A percentile compares a stretch with the other conserved stretches of the same genome.
These are phyloP conservation scores for Penicillium sclerotigenum DNA, from an alignment of 2,329 filamentous ascomycete species.

Conservation along the genomic window DNA sequence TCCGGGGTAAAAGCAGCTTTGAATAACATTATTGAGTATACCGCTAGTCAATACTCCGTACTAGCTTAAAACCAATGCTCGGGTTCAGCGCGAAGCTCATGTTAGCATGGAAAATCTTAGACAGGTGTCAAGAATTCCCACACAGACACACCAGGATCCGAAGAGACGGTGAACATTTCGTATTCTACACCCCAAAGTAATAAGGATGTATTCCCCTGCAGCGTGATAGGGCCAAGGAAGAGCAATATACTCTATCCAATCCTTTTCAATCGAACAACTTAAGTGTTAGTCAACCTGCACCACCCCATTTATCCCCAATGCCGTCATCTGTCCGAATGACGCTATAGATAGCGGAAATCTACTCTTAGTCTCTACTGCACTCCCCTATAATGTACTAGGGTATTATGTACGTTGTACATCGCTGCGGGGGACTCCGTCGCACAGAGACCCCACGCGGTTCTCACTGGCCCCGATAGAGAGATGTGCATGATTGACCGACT, in stretches of 20 bases:
- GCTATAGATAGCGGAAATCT: neutral
- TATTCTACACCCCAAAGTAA: neutral
- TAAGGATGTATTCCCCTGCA: neutral
- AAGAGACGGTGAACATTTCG: constrained; percentile 3
- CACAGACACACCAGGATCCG: neutral
- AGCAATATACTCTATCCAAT: neutral
- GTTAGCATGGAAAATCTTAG: neutral
- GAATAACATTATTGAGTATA: neutral
- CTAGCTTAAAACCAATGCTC: neutral
- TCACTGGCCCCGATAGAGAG: constrained; percentile 17
- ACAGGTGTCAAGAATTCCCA: neutral
- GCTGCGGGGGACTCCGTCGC: constrained; percentile 12
- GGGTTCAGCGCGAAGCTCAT: neutral
- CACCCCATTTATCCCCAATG: neutral
- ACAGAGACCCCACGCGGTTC: constrained; percentile 15
- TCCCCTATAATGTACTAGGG: constrained; percentile 3
- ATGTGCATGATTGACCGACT: constrained; percentile 14
- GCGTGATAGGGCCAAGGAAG: neutral
- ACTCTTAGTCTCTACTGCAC: neutral
- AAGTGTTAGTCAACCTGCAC: neutral
- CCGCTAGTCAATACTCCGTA: neutral
- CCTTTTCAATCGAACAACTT: neutral
- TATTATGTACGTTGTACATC: constrained; percentile 4
- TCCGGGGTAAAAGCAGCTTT: constrained; percentile 5
- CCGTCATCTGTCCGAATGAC: neutral